phyloP scores from a whole-genome alignment of 225 moss, liverwort and hornwort genomes.

The Straminergon stramineum region DNA sequence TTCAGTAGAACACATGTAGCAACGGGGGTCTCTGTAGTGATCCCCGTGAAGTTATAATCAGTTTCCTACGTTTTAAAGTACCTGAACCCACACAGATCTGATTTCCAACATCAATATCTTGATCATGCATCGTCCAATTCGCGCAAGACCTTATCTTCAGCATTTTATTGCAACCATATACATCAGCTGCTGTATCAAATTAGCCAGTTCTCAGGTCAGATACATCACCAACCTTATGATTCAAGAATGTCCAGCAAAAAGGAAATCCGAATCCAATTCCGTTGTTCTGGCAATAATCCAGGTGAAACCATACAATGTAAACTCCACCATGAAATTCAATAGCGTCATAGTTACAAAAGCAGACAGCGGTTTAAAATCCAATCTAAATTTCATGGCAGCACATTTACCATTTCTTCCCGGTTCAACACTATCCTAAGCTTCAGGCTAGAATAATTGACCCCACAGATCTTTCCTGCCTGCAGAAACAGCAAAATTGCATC shows the following conservation, averaged over 20 bases:
- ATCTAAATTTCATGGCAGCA: not conserved
- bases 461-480: not conserved
- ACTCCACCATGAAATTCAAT: not conserved
- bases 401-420: not conserved
- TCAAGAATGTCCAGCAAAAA: not conserved
- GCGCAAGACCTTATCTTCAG: not conserved
- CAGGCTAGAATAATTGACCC: not conserved
- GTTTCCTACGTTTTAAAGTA: not conserved
- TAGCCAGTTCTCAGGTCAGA: not conserved
- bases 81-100: not conserved
- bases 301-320: not conserved
- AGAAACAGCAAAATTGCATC: not conserved
- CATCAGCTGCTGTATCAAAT: not conserved
- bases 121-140: not conserved
- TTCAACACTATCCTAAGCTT: not conserved
- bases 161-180: not conserved
- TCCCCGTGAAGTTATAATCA: not conserved
- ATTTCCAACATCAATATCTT: not conserved
- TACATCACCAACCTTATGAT: not conserved
- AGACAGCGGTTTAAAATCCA: not conserved
- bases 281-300: not conserved
- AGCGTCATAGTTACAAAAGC: slow-evolving; percentile 4
- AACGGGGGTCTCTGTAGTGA: not conserved
- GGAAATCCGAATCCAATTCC: not conserved
- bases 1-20: not conserved